Conservation (phyloP, 257 asterid species). For the Solanum lycopersicoides region DNA sequence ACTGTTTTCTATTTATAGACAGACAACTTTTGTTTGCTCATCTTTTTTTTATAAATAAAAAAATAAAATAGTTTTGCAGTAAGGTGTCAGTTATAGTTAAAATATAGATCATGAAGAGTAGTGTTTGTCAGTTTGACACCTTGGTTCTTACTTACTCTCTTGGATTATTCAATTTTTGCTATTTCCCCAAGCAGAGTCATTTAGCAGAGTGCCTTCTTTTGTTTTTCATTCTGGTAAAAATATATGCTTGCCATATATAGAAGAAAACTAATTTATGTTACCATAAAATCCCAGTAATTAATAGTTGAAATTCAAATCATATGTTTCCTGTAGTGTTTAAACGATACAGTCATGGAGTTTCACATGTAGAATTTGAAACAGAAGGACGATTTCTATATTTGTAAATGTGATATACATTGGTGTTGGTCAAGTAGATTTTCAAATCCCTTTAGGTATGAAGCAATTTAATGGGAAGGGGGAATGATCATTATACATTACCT, state of each 20-base stretch:
- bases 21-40: neutral
- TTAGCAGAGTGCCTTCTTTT: neutral
- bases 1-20: neutral
- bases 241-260: too few relatives aligned
- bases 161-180: neutral
- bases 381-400: neutral
- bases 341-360: neutral
- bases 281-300: neutral
- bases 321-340: neutral
- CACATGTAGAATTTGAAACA: neutral
- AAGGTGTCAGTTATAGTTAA: neutral
- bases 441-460: neutral
- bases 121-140: neutral
- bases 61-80: neutral
- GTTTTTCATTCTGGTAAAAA: neutral
- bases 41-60: neutral
- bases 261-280: too few relatives aligned
- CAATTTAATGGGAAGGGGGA: neutral
- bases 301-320: neutral
- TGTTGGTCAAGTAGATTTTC: neutral
- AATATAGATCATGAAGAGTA: neutral
- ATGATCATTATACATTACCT: neutral
- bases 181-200: neutral
- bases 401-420: neutral
- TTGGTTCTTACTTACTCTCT: neutral